A percentile compares a stretch with the other conserved stretches of the same genome.
Evolutionary conservation across 2,329 filamentous ascomycete genomes (phyloP).

Genomic region (Lomentospora prolificans): DNA sequence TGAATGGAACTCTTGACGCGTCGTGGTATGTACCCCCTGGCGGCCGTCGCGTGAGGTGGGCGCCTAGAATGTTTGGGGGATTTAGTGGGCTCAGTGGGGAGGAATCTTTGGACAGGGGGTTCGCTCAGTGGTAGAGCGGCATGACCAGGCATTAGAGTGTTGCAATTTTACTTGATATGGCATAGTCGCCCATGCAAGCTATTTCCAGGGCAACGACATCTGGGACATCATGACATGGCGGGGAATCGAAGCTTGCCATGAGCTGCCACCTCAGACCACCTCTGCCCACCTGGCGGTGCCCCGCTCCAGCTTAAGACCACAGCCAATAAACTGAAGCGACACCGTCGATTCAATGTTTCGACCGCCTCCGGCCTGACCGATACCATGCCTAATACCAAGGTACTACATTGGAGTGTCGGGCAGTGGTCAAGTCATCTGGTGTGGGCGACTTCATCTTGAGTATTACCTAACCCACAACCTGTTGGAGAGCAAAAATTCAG

Average conservation of each 20-base stretch:
- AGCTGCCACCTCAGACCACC: background rate
- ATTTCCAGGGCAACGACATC: conserved; percentile 13
- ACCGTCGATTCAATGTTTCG: too few species aligned
- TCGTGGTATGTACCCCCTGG: background rate
- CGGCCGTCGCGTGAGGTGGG: background rate
- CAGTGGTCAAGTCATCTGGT: too few species aligned
- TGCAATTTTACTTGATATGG: conserved; percentile 5
- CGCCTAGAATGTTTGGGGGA: background rate
- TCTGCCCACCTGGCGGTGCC: too few species aligned
- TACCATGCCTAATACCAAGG: too few species aligned
- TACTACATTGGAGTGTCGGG: too few species aligned
- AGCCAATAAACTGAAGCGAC: too few species aligned
- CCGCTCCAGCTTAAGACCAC: too few species aligned
- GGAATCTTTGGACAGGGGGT: background rate
- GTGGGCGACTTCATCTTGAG: too few species aligned
- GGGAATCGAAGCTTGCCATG: too few species aligned
- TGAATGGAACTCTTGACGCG: background rate
- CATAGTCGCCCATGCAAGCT: background rate
- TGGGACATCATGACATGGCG: too few species aligned
- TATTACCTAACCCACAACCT: too few species aligned
- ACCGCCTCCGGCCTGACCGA: too few species aligned
- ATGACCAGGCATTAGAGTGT: background rate
- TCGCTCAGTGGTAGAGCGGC: background rate
- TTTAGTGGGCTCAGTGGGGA: background rate
- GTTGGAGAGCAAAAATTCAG: background rate